Evolutionary conservation across 2,329 filamentous ascomycete species (phyloP).

Genomic region (Cryphonectria japonica): DNA sequence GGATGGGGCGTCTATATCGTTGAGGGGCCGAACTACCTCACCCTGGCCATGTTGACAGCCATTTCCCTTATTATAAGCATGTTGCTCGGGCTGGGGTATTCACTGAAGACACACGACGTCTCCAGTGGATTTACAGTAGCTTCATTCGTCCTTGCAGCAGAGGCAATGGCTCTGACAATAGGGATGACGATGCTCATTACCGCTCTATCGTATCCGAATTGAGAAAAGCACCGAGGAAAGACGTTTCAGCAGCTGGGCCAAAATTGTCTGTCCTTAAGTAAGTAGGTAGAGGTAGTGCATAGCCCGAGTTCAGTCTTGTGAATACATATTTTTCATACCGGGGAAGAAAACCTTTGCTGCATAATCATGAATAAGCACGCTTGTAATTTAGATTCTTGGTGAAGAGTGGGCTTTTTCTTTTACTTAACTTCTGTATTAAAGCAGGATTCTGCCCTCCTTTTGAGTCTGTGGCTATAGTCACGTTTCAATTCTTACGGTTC

Average conservation of each 20-base stretch:
- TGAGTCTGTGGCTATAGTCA: not conserved
- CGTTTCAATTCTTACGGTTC: not conserved
- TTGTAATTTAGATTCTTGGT: not conserved
- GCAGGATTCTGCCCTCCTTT: not conserved
- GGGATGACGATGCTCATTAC: not conserved
- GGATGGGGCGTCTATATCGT: conserved; percentile 2
- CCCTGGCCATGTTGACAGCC: not conserved
- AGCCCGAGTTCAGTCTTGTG: not conserved
- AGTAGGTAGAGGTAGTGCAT: too few relatives aligned
- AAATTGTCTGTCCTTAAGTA: too few relatives aligned
- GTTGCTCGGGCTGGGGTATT: not conserved
- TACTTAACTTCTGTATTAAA: not conserved
- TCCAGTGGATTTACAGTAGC: conserved; percentile 1
- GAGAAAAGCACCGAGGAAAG: not conserved
- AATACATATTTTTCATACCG: not conserved
- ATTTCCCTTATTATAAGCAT: not conserved
- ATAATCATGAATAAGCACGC: too few relatives aligned
- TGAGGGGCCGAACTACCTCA: not conserved
- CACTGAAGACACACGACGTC: not conserved
- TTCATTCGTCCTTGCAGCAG: not conserved
- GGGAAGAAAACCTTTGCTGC: not conserved
- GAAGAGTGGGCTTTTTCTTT: not conserved
- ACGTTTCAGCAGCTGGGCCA: not conserved
- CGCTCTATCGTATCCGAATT: not conserved
- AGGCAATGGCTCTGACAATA: not conserved